Evolutionary conservation across 1,139 yeast species (phyloP).

Genomic region (Taphrina deformans): DNA sequence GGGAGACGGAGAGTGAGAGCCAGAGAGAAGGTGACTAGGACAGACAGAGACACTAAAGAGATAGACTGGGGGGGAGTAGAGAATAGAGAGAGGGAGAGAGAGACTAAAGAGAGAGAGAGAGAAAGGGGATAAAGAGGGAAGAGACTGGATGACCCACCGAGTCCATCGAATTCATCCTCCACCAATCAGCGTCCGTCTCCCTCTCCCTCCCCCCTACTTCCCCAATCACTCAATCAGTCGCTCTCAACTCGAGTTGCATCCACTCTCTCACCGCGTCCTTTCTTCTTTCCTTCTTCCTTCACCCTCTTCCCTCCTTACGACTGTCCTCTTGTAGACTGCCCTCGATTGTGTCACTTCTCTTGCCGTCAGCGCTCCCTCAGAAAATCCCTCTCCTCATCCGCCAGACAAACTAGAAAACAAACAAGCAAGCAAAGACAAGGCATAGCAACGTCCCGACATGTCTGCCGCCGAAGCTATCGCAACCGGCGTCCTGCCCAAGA

Average conservation of each 20-base stretch:
- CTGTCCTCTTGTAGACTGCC: background rate
- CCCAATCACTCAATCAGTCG: background rate
- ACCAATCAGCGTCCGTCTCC: background rate
- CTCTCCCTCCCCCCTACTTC: background rate
- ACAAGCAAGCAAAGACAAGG: too few relatives aligned
- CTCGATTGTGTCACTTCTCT: background rate
- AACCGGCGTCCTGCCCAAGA: constrained; percentile 24
- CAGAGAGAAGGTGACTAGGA: background rate
- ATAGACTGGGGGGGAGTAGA: background rate
- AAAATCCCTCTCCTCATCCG: background rate
- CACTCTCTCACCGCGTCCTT: background rate
- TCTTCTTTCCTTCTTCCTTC: background rate
- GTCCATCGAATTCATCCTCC: background rate
- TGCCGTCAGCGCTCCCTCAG: too few relatives aligned
- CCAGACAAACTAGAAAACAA: too few relatives aligned
- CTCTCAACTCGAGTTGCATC: background rate
- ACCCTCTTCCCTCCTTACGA: background rate
- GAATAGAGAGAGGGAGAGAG: background rate
- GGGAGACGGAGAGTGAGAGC: background rate
- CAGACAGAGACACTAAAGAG: background rate
- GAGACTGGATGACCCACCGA: too few relatives aligned
- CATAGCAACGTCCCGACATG: background rate
- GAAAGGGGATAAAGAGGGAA: background rate
- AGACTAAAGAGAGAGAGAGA: background rate
- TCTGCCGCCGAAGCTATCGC: constrained; percentile 30